Evolutionary conservation across 441 rosid species (phyloP).

Genomic region (Erysimum cheiri): DNA sequence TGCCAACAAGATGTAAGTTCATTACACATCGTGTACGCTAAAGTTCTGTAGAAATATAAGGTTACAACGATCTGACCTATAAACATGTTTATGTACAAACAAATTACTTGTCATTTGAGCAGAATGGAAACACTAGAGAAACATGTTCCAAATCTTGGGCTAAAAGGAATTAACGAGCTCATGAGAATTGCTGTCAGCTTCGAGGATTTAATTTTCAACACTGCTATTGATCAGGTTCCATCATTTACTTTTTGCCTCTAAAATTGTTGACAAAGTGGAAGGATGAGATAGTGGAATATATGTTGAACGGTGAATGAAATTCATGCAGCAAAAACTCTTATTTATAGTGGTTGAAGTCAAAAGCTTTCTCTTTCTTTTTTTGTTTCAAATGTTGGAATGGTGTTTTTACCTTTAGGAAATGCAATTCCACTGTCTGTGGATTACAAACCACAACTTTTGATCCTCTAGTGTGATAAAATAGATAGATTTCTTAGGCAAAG

Average conservation of each 20-base stretch:
- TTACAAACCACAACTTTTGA: too few relatives aligned
- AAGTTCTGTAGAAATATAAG: constrained; percentile 1
- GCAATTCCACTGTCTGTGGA: too few relatives aligned
- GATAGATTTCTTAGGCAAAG: too few relatives aligned
- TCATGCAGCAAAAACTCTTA: too few relatives aligned
- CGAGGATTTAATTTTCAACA: constrained; percentile 62
- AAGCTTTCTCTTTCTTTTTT: too few relatives aligned
- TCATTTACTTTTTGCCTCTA: background rate
- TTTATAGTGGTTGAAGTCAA: too few relatives aligned
- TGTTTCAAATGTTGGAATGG: too few relatives aligned
- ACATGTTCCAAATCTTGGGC: constrained; percentile 53
- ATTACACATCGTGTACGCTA: background rate
- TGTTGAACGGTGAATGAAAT: too few relatives aligned
- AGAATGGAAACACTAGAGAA: too few relatives aligned
- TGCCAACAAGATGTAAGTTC: constrained; percentile 64
- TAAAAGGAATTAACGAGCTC: constrained; percentile 61
- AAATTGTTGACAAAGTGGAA: background rate
- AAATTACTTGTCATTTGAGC: background rate
- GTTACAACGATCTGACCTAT: background rate
- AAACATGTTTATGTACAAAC: background rate
- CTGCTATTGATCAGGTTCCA: constrained; percentile 61
- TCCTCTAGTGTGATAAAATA: too few relatives aligned
- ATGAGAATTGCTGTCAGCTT: constrained; percentile 63
- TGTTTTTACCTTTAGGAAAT: too few relatives aligned
- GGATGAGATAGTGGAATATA: too few relatives aligned